Conservation (phyloP, 2,329 filamentous ascomycete species). For the Trichoderma polysporum region DNA sequence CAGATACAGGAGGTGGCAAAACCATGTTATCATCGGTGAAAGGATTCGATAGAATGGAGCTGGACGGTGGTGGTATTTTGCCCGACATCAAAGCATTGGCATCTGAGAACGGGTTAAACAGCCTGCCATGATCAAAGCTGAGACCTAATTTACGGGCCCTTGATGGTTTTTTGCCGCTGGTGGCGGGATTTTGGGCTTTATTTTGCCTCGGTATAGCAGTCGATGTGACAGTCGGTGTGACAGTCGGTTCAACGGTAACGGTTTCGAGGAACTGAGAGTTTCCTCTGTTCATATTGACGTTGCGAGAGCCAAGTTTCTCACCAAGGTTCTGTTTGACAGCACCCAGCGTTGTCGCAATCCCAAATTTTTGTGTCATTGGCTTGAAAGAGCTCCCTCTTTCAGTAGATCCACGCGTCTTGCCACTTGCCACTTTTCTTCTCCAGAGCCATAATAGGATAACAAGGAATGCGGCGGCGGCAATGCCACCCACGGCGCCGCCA, state of each 20-base stretch:
- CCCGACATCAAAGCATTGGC: slow-evolving; percentile 34
- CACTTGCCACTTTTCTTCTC: slow-evolving; percentile 38
- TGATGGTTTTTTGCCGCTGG: slow-evolving; percentile 31
- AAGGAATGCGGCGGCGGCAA: slow-evolving; percentile 44
- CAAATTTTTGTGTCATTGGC: slow-evolving; percentile 17
- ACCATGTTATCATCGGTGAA: slow-evolving; percentile 53
- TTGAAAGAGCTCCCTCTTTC: slow-evolving; percentile 49
- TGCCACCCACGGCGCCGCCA: slow-evolving; percentile 51
- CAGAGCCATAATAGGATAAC: slow-evolving; percentile 53
- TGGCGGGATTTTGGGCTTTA: neutral
- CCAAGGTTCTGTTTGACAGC: neutral
- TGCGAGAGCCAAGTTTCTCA: slow-evolving; percentile 23
- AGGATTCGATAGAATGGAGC: slow-evolving; percentile 35
- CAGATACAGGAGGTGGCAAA: slow-evolving; percentile 24
- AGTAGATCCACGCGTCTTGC: slow-evolving; percentile 25
- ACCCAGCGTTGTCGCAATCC: neutral
- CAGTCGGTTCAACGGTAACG: slow-evolving; percentile 43
- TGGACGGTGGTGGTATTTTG: neutral
- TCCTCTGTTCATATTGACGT: slow-evolving; percentile 51
- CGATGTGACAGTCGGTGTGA: neutral
- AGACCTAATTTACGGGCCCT: slow-evolving; percentile 41
- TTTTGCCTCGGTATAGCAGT: neutral
- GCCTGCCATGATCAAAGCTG: slow-evolving; percentile 33
- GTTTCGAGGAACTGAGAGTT: slow-evolving; percentile 52
- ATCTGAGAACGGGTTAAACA: slow-evolving; percentile 50